These are phyloP conservation scores for Gnaphalium uliginosum DNA, from an alignment of 129 eudicot species.

Conservation along the genomic window DNA sequence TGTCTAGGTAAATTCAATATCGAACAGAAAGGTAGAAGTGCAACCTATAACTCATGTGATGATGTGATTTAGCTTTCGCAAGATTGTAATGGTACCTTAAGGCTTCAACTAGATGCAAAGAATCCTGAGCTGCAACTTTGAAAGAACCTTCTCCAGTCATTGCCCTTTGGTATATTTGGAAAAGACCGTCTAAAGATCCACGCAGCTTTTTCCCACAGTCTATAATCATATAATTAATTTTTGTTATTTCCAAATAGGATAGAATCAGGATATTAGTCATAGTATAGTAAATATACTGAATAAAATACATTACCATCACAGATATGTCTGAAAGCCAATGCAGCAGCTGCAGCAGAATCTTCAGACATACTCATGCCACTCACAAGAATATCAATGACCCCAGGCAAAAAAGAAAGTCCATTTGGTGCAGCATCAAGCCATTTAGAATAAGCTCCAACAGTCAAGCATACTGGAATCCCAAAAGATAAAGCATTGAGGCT, in stretches of 20 bases:
- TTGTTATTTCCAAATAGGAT: constrained; percentile 2
- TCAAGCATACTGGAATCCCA: constrained; percentile 64
- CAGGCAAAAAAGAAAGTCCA: constrained; percentile 80
- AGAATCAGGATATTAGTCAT: neutral
- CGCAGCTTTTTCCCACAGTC: constrained; percentile 88
- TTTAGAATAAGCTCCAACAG: constrained; percentile 95
- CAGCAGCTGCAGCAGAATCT: constrained; percentile 98
- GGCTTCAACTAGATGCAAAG: constrained; percentile 93
- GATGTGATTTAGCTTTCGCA: neutral
- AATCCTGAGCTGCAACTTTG: constrained; percentile 96
- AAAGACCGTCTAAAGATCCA: constrained; percentile 92
- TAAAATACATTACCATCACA: constrained; percentile 65
- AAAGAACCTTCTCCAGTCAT: constrained; percentile 73
- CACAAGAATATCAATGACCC: constrained; percentile 85
- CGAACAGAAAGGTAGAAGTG: too few relatives aligned
- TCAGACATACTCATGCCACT: constrained; percentile 96
- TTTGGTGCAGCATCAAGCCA: constrained; percentile 87
- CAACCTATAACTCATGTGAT: neutral
- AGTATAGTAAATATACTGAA: neutral
- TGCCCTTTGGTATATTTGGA: constrained; percentile 91
- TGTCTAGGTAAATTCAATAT: too few relatives aligned
- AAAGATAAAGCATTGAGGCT: neutral
- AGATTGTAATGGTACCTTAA: constrained; percentile 59
- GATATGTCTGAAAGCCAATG: constrained; percentile 91
- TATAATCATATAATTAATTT: constrained; percentile 19